Base-by-base conservation (phyloP, 2,329 filamentous ascomycete genomes). In the Curvularia sp. region DNA sequence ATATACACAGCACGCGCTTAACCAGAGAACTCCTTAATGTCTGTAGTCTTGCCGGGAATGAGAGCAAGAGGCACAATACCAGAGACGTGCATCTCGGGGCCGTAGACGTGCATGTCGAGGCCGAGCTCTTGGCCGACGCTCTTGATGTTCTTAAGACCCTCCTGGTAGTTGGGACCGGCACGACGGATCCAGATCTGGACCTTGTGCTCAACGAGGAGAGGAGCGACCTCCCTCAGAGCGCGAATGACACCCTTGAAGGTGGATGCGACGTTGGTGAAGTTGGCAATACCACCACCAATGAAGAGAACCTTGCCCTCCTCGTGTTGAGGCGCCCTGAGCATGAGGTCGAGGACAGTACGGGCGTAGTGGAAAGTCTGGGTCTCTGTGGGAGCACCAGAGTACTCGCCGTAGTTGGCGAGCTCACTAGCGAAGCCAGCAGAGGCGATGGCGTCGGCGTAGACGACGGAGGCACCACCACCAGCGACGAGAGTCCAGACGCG, bases 111-210 rank as follows among this genome's bases (percentile, higher is more conserved):
- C 92, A 98, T 97, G 83, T 97, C 88, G 67, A 99, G 87, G 70
- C 92, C 91, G 60, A 99, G 88, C 84, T 99, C 95, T 79, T 94
- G 88, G 61, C 93, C 95, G 61, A 96, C 94, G 49, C 88, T 87
- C 88, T 98, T 98, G 88, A 99, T 97, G 88, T 98, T 99, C 89
- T 97, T 97, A 68, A 99, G 89, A 83, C 95, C 95, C 83, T 99
- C 95, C 83, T 99, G 95, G 88, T 96, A 99, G 87, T 99, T 99
- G 81, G 95, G 95, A 61, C 95, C 92, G 53, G 95, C 87, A 80
- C 87, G 86, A 72, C 87, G 86, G 70, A 98, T 93, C 95, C 94
- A 98, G 84, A 98, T 97, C 83, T 96, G 90, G 67, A 95, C 92
- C 75, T 97, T 96, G 89, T 99, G 95, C 87, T 99, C 95, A 77